Conservation (phyloP, 306 rosid species). For the Trifolium pratense region DNA sequence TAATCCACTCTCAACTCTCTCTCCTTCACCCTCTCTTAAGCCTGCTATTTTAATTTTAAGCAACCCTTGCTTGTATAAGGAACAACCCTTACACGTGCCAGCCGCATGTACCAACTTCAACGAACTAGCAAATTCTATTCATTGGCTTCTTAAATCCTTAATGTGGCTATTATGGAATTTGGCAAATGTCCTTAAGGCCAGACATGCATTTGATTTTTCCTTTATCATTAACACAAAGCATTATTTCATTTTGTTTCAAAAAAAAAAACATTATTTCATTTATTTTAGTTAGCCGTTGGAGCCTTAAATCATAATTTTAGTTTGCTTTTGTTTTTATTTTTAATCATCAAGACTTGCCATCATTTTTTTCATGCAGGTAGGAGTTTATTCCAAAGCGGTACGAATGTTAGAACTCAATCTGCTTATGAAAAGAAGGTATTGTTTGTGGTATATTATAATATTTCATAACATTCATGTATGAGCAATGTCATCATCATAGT, state of each 20-base stretch:
- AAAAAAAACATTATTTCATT: slow-evolving; percentile 34
- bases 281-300: neutral
- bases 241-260: slow-evolving; percentile 35
- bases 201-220: neutral
- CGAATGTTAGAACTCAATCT: slow-evolving; percentile 78
- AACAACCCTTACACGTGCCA: neutral
- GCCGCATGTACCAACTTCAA: neutral
- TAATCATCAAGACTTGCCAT: neutral
- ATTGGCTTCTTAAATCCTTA: too few species aligned
- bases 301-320: slow-evolving; percentile 6
- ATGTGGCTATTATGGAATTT: neutral
- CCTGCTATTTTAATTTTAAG: neutral
- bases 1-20: neutral
- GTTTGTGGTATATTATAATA: slow-evolving; percentile 4
- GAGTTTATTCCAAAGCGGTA: slow-evolving; percentile 69
- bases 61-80: neutral
- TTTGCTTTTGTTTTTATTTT: slow-evolving; percentile 17
- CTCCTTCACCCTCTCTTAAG: neutral
- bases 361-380: slow-evolving; percentile 55
- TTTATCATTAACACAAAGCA: neutral
- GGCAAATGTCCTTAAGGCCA: neutral
- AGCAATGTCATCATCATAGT: slow-evolving; percentile 23
- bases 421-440: slow-evolving; percentile 77
- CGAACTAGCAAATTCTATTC: too few species aligned
- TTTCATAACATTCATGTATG: slow-evolving; percentile 18